Evolutionary conservation across 768 basidiomycete genomes (phyloP).

Genomic region (Lyophyllum decastes): DNA sequence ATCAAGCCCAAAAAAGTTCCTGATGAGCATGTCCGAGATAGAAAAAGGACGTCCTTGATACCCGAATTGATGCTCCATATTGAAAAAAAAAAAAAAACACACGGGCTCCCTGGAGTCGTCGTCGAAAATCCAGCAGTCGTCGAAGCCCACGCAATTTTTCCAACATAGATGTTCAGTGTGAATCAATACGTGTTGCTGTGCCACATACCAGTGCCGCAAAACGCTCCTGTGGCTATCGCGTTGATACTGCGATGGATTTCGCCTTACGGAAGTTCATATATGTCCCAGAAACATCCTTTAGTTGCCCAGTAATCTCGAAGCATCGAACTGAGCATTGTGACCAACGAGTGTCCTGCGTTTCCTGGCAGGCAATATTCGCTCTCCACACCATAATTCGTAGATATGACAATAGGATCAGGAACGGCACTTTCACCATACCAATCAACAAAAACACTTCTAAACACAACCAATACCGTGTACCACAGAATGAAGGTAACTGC

Average conservation of each 20-base stretch:
- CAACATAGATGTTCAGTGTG: background rate
- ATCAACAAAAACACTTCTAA: conserved; percentile 39
- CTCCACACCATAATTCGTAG: too few species aligned
- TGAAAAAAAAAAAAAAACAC: too few species aligned
- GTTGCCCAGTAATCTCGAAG: conserved; percentile 40
- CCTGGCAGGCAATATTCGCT: conserved; percentile 46
- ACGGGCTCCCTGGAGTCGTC: conserved; percentile 25
- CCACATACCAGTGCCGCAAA: conserved; percentile 39
- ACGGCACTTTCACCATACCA: conserved; percentile 46
- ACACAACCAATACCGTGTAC: conserved; percentile 37
- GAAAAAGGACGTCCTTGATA: conserved; percentile 33
- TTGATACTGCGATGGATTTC: conserved; percentile 42
- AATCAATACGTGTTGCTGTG: background rate
- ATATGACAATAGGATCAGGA: conserved; percentile 45
- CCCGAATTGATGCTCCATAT: conserved; percentile 49
- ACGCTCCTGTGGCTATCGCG: conserved; percentile 31
- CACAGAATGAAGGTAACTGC: conserved; percentile 38
- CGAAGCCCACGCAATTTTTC: conserved; percentile 45
- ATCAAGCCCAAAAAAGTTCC: conserved; percentile 31
- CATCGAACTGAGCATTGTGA: conserved; percentile 36
- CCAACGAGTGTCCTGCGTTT: conserved; percentile 37
- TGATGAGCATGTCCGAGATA: too few species aligned
- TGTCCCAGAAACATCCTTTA: conserved; percentile 35
- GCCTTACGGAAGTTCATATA: conserved; percentile 44
- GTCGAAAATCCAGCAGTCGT: conserved; percentile 50